These are phyloP conservation scores for Amaranthus tricolor DNA, from an alignment of 179 eudicot genomes.

Conservation along the genomic window DNA sequence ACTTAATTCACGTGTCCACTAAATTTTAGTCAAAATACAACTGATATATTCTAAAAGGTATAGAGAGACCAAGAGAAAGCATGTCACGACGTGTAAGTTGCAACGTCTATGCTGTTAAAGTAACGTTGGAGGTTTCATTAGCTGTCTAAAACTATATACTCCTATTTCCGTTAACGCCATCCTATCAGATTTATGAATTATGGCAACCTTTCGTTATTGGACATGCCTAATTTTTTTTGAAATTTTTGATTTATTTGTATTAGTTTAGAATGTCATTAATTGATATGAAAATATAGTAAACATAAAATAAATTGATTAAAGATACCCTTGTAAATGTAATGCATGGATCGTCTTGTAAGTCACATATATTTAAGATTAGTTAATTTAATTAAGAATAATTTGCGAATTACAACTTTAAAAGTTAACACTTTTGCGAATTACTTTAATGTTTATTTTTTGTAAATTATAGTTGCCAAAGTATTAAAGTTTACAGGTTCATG, in stretches of 20 bases:
- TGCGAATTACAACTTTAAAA: no score
- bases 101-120: neutral
- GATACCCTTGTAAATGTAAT: no score
- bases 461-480: no score
- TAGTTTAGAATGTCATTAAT: neutral
- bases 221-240: neutral
- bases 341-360: no score
- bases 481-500: no score
- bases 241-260: neutral
- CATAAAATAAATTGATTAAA: neutral
- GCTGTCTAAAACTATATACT: neutral
- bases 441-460: no score
- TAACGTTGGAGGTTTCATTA: slow-evolving; percentile 3
- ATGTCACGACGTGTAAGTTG: slow-evolving; percentile 14
- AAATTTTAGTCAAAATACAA: no score
- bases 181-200: neutral
- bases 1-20: no score
- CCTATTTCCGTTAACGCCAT: slow-evolving; percentile 12
- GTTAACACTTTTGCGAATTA: no score
- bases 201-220: slow-evolving; percentile 6
- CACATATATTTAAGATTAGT: no score
- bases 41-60: no score
- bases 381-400: no score
- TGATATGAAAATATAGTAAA: neutral
- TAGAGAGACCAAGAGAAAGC: neutral